These are phyloP conservation scores for Mycosarcoma mackinlayi DNA, from an alignment of 1,284 basidiomycete genomes.

Conservation along the genomic window DNA sequence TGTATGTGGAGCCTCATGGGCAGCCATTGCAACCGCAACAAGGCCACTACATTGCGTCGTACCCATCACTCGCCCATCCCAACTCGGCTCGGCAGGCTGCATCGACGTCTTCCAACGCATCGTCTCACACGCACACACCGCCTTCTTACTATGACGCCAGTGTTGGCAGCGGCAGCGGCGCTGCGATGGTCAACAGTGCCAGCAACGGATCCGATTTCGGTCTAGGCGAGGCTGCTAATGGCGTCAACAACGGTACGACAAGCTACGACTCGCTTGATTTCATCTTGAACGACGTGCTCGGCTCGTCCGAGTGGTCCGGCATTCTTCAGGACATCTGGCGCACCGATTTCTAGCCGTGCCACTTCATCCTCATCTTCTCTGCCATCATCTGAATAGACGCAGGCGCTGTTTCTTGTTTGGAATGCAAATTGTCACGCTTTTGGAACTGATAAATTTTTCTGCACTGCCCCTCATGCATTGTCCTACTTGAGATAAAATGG, in stretches of 20 bases:
- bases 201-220: not conserved
- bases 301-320: slow-evolving; percentile 29
- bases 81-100: slow-evolving; percentile 3
- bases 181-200: not conserved
- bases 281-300: slow-evolving; percentile 40
- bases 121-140: slow-evolving; percentile 14
- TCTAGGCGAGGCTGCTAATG: not conserved
- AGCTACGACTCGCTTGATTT: slow-evolving; percentile 37
- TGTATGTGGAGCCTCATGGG: not conserved
- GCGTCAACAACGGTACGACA: not conserved
- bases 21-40: not conserved
- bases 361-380: too few species aligned
- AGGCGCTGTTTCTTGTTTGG: not conserved
- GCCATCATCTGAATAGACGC: too few species aligned
- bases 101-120: slow-evolving; percentile 15
- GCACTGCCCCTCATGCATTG: not conserved
- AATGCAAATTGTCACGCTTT: not conserved
- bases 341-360: slow-evolving; percentile 30
- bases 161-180: not conserved
- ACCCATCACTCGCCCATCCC: not conserved
- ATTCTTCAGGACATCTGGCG: slow-evolving; percentile 42
- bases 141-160: slow-evolving; percentile 3
- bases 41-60: not conserved
- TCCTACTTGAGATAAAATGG: not conserved
- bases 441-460: not conserved